phyloP scores from a whole-genome alignment of 1,284 basidiomycete genomes.

The Cutaneotrichosporon arboriforme region DNA sequence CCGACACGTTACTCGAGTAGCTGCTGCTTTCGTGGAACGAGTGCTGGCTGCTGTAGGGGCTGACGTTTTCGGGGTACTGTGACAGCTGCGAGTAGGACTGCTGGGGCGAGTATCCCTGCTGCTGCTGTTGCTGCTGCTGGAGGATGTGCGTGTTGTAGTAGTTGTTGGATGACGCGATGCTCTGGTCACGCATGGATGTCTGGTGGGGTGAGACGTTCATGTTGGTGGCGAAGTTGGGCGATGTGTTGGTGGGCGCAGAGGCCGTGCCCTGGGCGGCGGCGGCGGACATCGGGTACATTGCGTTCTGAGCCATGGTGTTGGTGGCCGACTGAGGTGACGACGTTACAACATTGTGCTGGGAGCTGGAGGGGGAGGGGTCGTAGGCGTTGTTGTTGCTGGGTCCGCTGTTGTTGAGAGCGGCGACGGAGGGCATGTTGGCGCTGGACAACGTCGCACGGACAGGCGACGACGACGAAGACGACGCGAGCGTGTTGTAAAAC shows the following conservation, averaged over 20 bases:
- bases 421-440: too few relatives aligned
- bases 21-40: not conserved
- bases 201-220: not conserved
- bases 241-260: not conserved
- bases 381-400: too few relatives aligned
- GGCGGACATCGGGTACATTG: not conserved
- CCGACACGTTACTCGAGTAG: not conserved
- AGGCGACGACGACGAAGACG: too few relatives aligned
- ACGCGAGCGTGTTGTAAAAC: not conserved
- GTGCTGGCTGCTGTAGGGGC: not conserved
- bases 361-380: too few relatives aligned
- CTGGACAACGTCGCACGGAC: too few relatives aligned
- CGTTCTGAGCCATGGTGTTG: too few relatives aligned
- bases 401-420: too few relatives aligned
- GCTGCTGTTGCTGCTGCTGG: conserved; percentile 1
- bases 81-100: conserved; percentile 1
- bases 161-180: not conserved
- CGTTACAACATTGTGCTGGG: too few relatives aligned
- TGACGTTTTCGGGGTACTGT: not conserved
- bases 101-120: not conserved
- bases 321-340: too few relatives aligned
- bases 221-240: not conserved
- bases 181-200: not conserved
- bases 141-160: not conserved
- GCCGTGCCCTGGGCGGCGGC: not conserved